phyloP scores from a whole-genome alignment of 129 eudicot genomes.

The Escallonia herrerae region DNA sequence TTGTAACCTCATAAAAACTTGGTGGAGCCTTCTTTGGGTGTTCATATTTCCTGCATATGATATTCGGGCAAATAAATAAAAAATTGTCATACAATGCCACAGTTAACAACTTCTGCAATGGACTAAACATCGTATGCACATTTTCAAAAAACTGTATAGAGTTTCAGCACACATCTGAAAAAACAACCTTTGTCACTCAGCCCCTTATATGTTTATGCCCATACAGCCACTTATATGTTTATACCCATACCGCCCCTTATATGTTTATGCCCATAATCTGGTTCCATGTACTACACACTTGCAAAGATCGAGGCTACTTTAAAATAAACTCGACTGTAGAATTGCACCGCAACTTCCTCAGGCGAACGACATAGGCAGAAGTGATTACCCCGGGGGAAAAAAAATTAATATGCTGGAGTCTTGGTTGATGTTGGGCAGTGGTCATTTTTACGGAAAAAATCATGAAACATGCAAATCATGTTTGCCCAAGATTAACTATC shows the following conservation, averaged over 20 bases:
- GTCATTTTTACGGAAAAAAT: too few relatives aligned
- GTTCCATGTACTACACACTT: too few relatives aligned
- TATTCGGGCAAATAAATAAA: constrained; percentile 1
- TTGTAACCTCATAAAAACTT: constrained; percentile 86
- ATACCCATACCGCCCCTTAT: too few relatives aligned
- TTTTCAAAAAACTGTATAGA: neutral
- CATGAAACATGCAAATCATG: too few relatives aligned
- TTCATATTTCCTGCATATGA: constrained; percentile 65
- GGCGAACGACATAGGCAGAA: too few relatives aligned
- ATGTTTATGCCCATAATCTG: too few relatives aligned
- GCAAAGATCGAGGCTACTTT: too few relatives aligned
- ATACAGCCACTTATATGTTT: neutral
- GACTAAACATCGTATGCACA: neutral
- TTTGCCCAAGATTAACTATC: neutral
- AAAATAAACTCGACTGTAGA: too few relatives aligned
- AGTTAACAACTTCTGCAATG: neutral
- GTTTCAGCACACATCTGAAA: neutral
- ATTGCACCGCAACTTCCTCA: too few relatives aligned
- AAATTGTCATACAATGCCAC: neutral
- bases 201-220: neutral
- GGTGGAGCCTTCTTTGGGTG: constrained; percentile 85
- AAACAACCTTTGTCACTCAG: neutral
- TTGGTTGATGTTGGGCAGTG: too few relatives aligned
- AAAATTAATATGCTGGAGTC: too few relatives aligned
- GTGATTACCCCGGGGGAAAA: too few relatives aligned